Base-by-base conservation (phyloP, 306 rosid genomes). In the Casuarina glauca region DNA sequence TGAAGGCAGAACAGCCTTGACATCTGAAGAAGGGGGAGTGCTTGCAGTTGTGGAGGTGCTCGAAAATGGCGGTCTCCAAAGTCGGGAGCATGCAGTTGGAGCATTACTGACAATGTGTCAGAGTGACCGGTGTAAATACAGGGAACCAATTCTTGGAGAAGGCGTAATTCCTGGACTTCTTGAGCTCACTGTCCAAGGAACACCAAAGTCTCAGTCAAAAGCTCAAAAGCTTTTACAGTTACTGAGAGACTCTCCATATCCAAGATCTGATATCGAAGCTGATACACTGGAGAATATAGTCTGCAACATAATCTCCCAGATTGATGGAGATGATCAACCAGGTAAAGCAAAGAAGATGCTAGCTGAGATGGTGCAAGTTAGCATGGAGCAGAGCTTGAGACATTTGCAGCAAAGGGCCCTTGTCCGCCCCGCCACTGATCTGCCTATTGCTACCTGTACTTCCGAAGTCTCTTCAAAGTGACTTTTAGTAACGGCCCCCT, bases 281-380 rank as follows among this genome's bases (percentile, higher is more conserved):
- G 98, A 93, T 84, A 95, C 99, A 0, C 87, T 94, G 5, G 99
- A 95, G 88, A 95, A 95, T 64, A 91, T 95, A 43, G 97, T 94
- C 2, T 90, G 94, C 86, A 91, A 91, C 87, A 95, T 95, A 63
- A 95, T 95, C 76, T 93, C 97, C 1, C 97, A 86, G 84, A 93
- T 95, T 48, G 97, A 95, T 54, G 96, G 96, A 49, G 98, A 91
- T 44, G 98, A 95, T 20, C 99, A 95, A 73, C 84, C 91, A 4
- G 84, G 91, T 54, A 95, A 93, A 67, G 99, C 99, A 5, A 93
- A 93, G 90, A 95, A 95, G 82, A 93, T 93, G 96, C 87, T 95
- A 26, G 93, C 99, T 16, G 99, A 95, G 84, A 95, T 95, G 99
- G 98, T 95, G 41, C 99, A 95, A 90, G 97, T 95, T 44, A 95